Conservation (phyloP, 805 yeast species). For the Kodamaea laetipori region DNA sequence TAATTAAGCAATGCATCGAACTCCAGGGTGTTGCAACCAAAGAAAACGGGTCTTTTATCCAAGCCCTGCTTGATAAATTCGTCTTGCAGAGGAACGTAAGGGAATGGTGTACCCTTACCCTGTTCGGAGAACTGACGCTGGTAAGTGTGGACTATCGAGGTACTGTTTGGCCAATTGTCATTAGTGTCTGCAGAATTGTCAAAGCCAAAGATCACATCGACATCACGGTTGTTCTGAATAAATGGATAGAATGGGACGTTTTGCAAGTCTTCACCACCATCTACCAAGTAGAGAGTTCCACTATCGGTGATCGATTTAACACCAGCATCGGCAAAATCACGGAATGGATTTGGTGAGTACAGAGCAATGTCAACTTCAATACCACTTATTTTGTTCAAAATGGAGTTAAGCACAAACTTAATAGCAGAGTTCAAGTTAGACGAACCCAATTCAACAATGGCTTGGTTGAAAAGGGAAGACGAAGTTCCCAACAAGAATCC, state of each 20-base stretch:
- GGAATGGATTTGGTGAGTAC: slow-evolving; percentile 45
- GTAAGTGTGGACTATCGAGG: slow-evolving; percentile 38
- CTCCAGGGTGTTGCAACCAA: slow-evolving; percentile 30
- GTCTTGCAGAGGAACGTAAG: slow-evolving; percentile 25
- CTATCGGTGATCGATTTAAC: slow-evolving; percentile 25
- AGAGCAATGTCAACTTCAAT: slow-evolving; percentile 40
- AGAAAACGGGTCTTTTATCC: slow-evolving; percentile 27
- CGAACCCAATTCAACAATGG: slow-evolving; percentile 26
- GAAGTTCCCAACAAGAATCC: slow-evolving; percentile 45
- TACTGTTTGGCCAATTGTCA: slow-evolving; percentile 46
- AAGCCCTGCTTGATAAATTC: slow-evolving; percentile 24
- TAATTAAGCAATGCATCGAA: slow-evolving; percentile 21
- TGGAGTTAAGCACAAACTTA: slow-evolving; percentile 24
- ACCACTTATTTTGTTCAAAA: slow-evolving; percentile 28
- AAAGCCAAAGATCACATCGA: slow-evolving; percentile 46
- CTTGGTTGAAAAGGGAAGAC: slow-evolving; percentile 40
- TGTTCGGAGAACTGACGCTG: slow-evolving; percentile 24
- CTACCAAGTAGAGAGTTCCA: slow-evolving; percentile 39
- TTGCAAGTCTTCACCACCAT: slow-evolving; percentile 48
- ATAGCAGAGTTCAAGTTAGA: slow-evolving; percentile 25
- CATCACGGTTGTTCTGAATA: slow-evolving; percentile 35
- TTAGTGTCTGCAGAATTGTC: slow-evolving; percentile 45
- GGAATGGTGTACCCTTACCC: slow-evolving; percentile 30
- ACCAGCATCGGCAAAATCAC: slow-evolving; percentile 21
- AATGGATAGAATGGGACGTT: slow-evolving; percentile 45